Base-by-base conservation (phyloP, 495 filamentous ascomycete genomes). In the Glonium stellatum region DNA sequence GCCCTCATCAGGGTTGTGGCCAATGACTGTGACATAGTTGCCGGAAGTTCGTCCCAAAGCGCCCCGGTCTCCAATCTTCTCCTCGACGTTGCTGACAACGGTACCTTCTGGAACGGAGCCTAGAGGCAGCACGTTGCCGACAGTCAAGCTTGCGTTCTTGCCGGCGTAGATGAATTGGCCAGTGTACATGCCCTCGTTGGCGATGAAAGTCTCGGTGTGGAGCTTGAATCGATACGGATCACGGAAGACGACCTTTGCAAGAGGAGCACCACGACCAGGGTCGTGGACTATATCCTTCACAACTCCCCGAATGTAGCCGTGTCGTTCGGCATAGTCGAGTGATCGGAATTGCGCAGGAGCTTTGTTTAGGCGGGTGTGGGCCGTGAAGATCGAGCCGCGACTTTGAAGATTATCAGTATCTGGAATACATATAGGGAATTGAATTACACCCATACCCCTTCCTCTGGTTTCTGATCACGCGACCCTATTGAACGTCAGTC, bases 141-240 rank as follows among this genome's bases (percentile, higher is more conserved):
- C 84, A 71, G 86, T 97, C 66, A 99, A 83, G 60, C 84, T 80
- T 67, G 93, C 95, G 79, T 95, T 90, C 87, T 99, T 99, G 75
- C 93, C 93, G 76, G 92, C 92, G 79, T 97, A 99, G 87, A 99
- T 91, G 83, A 99, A 99, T 80, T 70, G 67, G 68, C 93, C 93
- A 65, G 93, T 96, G 89, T 99, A 99, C 92, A 97, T 96, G 80
- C 93, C 93, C 84, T 99, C 93, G 80, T 97, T 97, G 76, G 95
- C 93, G 75, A 99, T 97, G 85, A 98, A 96, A 64, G 73, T 75
- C 67, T 76, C 69, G 54, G 70, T 74, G 59, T 67, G 61, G 46
- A 67, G 67, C 69, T 71, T 74, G 93, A 95, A 87, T 90, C 92
- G 76, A 85, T 90, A 76, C 86, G 77, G 77, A 88, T 93, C 87